Evolutionary conservation across 2,329 filamentous ascomycete genomes (phyloP), one percentile per base, ranked within the genome.

Genomic region (Fusarium coicis): DNA sequence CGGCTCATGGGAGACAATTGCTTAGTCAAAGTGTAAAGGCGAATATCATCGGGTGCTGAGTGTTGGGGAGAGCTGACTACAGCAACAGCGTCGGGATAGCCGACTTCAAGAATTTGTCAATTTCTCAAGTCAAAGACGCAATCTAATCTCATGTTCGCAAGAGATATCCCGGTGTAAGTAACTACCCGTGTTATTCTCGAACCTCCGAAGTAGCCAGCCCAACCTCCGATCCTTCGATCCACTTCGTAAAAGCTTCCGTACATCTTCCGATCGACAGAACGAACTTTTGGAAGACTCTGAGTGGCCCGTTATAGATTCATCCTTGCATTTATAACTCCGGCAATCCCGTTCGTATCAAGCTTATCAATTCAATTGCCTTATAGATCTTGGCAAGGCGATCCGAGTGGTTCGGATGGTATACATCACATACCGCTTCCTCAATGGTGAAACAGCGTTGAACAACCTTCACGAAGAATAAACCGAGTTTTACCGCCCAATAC

Each of bases 141-240:
- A 53, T 37, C 32, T 21, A 10, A 39, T 37, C 34, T 37, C 32
- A 16, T 5, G 16, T 28, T 21, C 1, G 3, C 11, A 28, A 16
- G 19, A 28, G 12, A 21, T 28, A 28, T 12, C 23, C 10, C 10
- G 0, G 10, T 16, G 23, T 12, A 16, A 21, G 50, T 28, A 28
- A 16, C 23, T 39, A 53, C 14, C 50, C 32, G 23, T n/a, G 34
- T 39, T 15, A 28, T 37, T 52, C 32, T 53, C 32, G 32, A 53
- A 39, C 50, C 50, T 53, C 50, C 50, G 50, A 53, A 39, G 23
- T 28, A 18, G 34, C 34, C 19, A 28, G 5, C 23, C 10, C 50
- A 53, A 53, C 50, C 50, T 53, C 50, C 50, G 50, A 53, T 53
- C 32, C 19, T n/a, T 21, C 14, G 32, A 53, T 28, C 50, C 50